Percentiles rank a stretch among this genome's conserved stretches.
These are phyloP conservation scores for Diaporthe sp. DNA, from an alignment of 2,329 filamentous ascomycete genomes.

Conservation along the genomic window DNA sequence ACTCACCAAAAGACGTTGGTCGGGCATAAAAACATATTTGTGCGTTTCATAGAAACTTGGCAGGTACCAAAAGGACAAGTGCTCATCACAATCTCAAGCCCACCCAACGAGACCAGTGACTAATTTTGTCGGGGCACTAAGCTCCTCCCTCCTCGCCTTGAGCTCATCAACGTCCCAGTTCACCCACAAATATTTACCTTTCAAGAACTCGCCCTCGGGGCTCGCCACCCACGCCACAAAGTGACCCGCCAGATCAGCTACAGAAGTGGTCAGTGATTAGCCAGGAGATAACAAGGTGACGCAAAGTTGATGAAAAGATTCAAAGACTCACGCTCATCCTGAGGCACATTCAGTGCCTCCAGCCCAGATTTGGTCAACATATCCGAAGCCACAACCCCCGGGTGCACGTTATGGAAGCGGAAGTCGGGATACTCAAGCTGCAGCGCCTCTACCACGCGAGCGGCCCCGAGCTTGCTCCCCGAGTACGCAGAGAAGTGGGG, in stretches of 20 bases:
- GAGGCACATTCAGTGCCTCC: background rate
- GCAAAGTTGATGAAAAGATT: background rate
- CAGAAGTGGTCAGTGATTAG: background rate
- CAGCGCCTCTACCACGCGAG: constrained; percentile 35
- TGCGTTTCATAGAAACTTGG: too few species aligned
- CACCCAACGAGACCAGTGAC: constrained; percentile 27
- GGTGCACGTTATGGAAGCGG: constrained; percentile 24
- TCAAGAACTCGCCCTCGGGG: constrained; percentile 49
- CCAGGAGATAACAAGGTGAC: background rate
- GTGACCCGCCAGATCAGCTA: constrained; percentile 37
- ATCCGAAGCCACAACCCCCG: constrained; percentile 20
- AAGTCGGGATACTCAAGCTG: constrained; percentile 29
- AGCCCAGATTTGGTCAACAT: constrained; percentile 23
- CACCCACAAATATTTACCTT: constrained; percentile 49
- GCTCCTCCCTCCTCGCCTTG: constrained; percentile 37
- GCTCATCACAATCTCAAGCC: background rate
- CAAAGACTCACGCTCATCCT: constrained; percentile 24
- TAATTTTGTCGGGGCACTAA: background rate
- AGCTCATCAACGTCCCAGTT: constrained; percentile 56
- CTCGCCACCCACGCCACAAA: constrained; percentile 44
- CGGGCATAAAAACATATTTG: too few species aligned
- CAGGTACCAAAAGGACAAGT: too few species aligned
- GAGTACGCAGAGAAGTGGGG: constrained; percentile 29
- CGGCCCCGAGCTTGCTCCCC: constrained; percentile 32
- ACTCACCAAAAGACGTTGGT: background rate